Base-by-base conservation (phyloP, 257 asterid species). In the Fraxinus anomala region DNA sequence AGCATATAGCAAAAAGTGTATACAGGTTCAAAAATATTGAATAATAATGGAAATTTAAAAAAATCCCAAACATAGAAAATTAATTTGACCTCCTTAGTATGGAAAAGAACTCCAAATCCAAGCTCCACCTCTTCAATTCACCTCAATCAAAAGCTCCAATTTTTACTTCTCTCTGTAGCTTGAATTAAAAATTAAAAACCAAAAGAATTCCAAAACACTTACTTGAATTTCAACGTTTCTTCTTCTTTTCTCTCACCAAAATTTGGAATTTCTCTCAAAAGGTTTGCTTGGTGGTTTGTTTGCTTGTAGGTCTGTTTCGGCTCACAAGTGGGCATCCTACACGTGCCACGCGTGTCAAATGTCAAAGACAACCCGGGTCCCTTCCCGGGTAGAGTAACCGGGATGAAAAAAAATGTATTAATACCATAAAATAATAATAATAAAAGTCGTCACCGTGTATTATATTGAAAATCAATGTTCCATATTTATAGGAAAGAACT, bases 191-290 rank as follows among this genome's bases (percentile, higher is more conserved):
- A 47, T 47, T 47, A 47, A 14, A 47, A 47, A 47, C 59, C 59
- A 47, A 47, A 47, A 47, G 21, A 47, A 16, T 14, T 16, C 21
- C 59, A 47, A 16, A 47, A 47, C 59, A 16, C 59, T 47, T 47
- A 4, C 16, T 47, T 47, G 59, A 47, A 47, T 47, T 47, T 47
- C 6, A 47, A 47, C 59, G 59, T 16, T 14, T 47, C 59, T 47
- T 47, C 59, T 14, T 11, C 74, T 79, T 77, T 80, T 86, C 87
- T 80, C 67, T 70, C 74, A 36, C 51, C 16, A 69, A 65, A 70
- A 51, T 16, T 26, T 14, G 70, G 28, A 9, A 37, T 30, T 74
- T 10, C 28, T n/a, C 34, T 54, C 28, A 21, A 37, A 70, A 70
- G 6, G 3, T 59, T 42, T 49, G 36, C 65, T 44, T 42, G 51